Percentiles rank a stretch among this genome's conserved stretches.
Evolutionary conservation across 371 early-diverging fungal genomes (phyloP).

Genomic region (Lichtheimia corymbifera): DNA sequence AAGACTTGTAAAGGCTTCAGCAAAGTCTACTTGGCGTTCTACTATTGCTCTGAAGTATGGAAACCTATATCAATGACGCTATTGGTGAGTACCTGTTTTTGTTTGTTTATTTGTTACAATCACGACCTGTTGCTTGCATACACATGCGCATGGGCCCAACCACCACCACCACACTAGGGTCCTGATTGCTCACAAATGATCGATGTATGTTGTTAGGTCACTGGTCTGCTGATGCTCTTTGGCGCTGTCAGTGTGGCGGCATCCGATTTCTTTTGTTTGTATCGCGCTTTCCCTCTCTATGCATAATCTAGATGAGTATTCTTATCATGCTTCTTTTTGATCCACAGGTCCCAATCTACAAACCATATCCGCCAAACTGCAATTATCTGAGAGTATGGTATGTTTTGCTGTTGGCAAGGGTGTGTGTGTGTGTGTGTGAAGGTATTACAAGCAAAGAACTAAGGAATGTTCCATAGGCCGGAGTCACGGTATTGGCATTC

Average conservation of each 20-base stretch:
- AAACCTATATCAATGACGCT: slow-evolving; percentile 32
- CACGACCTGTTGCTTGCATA: too few relatives aligned
- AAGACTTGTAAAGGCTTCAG: slow-evolving; percentile 40
- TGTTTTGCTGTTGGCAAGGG: background rate
- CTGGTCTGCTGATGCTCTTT: slow-evolving; percentile 47
- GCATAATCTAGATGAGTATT: too few relatives aligned
- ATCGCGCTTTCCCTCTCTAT: background rate
- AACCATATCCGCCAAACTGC: slow-evolving; percentile 32
- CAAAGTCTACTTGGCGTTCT: slow-evolving; percentile 52
- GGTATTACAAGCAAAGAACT: slow-evolving; percentile 10
- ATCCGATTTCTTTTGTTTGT: slow-evolving; percentile 72
- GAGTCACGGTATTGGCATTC: slow-evolving; percentile 86
- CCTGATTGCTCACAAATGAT: too few relatives aligned
- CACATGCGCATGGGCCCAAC: too few relatives aligned
- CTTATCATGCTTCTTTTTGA: too few relatives aligned
- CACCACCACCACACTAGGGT: too few relatives aligned
- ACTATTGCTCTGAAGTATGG: slow-evolving; percentile 58
- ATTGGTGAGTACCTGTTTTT: slow-evolving; percentile 29
- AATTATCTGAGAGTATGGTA: slow-evolving; percentile 71
- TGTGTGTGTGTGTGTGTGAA: slow-evolving; percentile 1
- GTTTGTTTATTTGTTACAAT: slow-evolving; percentile 2
- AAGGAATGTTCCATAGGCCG: slow-evolving; percentile 55
- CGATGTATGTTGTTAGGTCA: slow-evolving; percentile 15
- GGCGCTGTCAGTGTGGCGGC: slow-evolving; percentile 68
- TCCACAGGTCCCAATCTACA: slow-evolving; percentile 25